Base-by-base conservation (phyloP, 805 yeast species). In the Cyberlindnera xylosilytica region DNA sequence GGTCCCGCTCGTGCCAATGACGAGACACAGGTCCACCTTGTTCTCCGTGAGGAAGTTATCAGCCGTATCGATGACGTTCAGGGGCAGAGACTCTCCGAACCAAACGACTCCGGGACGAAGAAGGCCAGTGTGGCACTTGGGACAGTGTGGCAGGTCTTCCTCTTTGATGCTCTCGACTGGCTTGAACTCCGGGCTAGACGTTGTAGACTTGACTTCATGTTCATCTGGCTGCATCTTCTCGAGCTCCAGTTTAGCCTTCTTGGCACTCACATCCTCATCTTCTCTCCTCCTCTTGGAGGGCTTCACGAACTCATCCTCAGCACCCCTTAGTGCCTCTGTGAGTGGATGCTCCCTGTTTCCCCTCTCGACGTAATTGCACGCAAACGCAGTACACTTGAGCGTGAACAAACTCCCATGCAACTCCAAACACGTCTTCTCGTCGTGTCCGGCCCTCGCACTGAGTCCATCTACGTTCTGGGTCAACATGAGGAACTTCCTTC, bases 81-180 rank as follows among this genome's bases (percentile, higher is more conserved):
- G 61, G 0, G 95, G 87, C 34, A 89, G 65, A 13, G 88, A 73
- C 62, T 89, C 97, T n/a, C 97, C 97, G 63, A 84, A 87, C 97
- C 96, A 89, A 6, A 88, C 90, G 3, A 89, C 95, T 0, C 93
- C 96, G 0, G 97, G 97, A 18, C 97, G 69, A 44, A 89, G 63
- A 11, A 84, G 58, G 0, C 81, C 83, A 4, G 69, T 72, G n/a
- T 67, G 58, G 58, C 97, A 89, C 10, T 64, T 65, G 0, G 96
- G 96, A 59, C 97, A 89, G 30, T 62, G 73, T 1, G 96, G 96
- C 10, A 87, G 68, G 2, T 78, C 78, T 1, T 62, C 56, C 36
- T 64, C 74, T 3, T 69, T 64, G 1, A 87, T 62, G 13, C 65
- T 57, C n/a, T 73, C 67, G 2, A 73, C 69, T 2, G 82, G 79